phyloP scores from a whole-genome alignment of 768 basidiomycete species.

The Sporobolomyces phaffii region DNA sequence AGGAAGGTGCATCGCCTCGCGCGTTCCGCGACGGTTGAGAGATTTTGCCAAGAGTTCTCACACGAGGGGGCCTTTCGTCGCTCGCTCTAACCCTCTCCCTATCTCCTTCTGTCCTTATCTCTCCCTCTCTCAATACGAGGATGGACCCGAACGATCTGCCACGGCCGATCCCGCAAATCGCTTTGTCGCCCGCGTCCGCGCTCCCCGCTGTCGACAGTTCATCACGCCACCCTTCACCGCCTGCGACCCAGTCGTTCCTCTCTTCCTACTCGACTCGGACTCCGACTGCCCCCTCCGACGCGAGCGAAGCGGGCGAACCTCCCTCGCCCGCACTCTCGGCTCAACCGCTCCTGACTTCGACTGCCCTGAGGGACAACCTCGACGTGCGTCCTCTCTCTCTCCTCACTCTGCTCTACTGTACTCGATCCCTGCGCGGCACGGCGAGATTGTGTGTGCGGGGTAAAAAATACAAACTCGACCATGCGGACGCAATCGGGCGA shows the following conservation, averaged over 20 bases:
- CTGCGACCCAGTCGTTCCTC: too few species aligned
- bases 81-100: neutral
- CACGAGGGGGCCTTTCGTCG: neutral
- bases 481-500: too few species aligned
- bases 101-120: neutral
- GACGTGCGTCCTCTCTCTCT: slow-evolving; percentile 19
- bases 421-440: too few species aligned
- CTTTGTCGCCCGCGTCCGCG: too few species aligned
- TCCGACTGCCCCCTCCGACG: too few species aligned
- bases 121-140: neutral
- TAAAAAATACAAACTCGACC: too few species aligned
- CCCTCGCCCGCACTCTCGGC: slow-evolving; percentile 14
- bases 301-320: too few species aligned
- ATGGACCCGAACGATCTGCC: too few species aligned
- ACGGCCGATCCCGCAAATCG: too few species aligned
- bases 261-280: neutral
- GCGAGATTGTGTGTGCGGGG: too few species aligned
- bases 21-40: neutral
- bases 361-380: slow-evolving; percentile 23
- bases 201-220: too few species aligned
- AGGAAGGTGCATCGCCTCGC: neutral
- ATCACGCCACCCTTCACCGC: too few species aligned
- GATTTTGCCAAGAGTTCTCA: neutral
- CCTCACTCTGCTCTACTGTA: neutral
- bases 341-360: slow-evolving; percentile 17